Conservation (phyloP, 2,329 filamentous ascomycete genomes). For the Fonsecaea monophora region DNA sequence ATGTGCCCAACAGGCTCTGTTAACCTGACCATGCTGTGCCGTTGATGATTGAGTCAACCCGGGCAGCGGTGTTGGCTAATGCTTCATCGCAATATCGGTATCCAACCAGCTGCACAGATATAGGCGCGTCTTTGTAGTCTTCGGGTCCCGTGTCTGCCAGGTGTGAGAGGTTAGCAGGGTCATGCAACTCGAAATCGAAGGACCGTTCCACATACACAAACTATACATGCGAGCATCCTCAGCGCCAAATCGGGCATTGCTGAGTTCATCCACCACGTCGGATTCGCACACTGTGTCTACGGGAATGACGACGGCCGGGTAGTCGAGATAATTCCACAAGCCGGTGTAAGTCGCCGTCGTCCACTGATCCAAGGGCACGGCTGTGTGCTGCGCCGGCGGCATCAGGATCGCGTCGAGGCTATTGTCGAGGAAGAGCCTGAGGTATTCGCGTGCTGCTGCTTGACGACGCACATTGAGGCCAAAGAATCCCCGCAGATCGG, state of each 20-base stretch:
- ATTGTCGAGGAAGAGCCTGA: slow-evolving; percentile 43
- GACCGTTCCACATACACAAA: slow-evolving; percentile 21
- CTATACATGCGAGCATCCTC: slow-evolving; percentile 28
- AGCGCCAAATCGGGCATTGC: slow-evolving; percentile 40
- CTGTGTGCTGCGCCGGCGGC: slow-evolving; percentile 68
- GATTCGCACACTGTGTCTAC: slow-evolving; percentile 56
- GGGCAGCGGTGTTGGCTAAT: slow-evolving; percentile 16
- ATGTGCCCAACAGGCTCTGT: not conserved
- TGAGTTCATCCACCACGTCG: slow-evolving; percentile 54
- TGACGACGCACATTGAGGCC: slow-evolving; percentile 28
- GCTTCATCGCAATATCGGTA: slow-evolving; percentile 60
- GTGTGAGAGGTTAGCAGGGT: slow-evolving; percentile 46
- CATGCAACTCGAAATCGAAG: slow-evolving; percentile 48
- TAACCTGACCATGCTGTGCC: not conserved
- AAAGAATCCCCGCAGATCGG: slow-evolving; percentile 25
- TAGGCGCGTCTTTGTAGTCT: slow-evolving; percentile 57
- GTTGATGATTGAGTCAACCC: slow-evolving; percentile 26
- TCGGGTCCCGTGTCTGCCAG: slow-evolving; percentile 46
- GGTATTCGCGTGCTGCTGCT: slow-evolving; percentile 25
- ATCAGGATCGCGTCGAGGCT: slow-evolving; percentile 67
- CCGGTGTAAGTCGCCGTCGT: slow-evolving; percentile 67
- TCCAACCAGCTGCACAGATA: slow-evolving; percentile 63
- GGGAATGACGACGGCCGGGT: slow-evolving; percentile 68
- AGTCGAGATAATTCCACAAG: slow-evolving; percentile 74
- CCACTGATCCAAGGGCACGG: slow-evolving; percentile 66